A percentile compares a stretch with the other conserved stretches of the same genome.
These are phyloP conservation scores for Monilinia polystroma DNA, from an alignment of 2,329 filamentous ascomycete species.

Conservation along the genomic window DNA sequence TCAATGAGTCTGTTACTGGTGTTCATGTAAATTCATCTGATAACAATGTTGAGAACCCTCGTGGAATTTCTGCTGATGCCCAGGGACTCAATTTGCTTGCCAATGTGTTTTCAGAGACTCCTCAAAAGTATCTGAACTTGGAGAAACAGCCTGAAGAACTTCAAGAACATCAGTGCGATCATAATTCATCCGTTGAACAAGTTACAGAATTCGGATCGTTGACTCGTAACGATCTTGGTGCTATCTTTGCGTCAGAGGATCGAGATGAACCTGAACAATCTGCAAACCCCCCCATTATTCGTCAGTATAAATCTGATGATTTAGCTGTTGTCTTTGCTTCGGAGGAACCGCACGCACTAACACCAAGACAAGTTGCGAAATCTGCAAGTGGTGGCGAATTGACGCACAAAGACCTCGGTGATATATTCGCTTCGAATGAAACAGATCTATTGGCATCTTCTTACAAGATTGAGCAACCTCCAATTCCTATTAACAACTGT, in stretches of 20 bases:
- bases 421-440: background rate
- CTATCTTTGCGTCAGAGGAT: background rate
- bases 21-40: background rate
- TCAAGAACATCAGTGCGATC: background rate
- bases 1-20: background rate
- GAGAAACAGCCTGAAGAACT: background rate
- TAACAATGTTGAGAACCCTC: background rate
- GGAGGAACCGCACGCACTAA: background rate
- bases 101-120: background rate
- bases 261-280: background rate
- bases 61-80: background rate
- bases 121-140: background rate
- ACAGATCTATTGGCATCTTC: background rate
- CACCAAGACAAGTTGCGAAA: slow-evolving; percentile 3
- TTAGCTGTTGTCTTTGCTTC: slow-evolving; percentile 2
- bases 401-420: background rate
- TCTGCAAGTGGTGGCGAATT: background rate
- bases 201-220: background rate
- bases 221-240: background rate
- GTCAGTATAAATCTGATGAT: slow-evolving; percentile 13
- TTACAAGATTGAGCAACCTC: background rate
- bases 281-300: background rate
- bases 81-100: background rate
- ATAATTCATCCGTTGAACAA: background rate
- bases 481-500: background rate